Conservation (phyloP, 768 basidiomycete genomes). For the Phanerochaete sordida region DNA sequence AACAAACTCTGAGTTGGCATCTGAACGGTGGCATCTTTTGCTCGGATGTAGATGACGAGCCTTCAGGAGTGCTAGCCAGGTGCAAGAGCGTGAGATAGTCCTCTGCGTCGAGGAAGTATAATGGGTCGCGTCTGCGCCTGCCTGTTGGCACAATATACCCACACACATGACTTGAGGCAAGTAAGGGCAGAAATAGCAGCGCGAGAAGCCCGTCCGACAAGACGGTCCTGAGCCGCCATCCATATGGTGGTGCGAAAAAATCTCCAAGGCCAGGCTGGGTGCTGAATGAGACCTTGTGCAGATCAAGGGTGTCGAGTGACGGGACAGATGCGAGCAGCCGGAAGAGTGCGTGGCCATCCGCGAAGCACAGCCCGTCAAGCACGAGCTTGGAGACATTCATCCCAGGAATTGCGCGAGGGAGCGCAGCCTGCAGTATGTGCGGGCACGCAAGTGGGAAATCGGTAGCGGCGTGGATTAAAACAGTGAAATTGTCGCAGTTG, state of each 20-base stretch:
- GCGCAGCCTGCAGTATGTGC: not conserved
- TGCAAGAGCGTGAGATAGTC: not conserved
- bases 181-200: too few species aligned
- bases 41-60: not conserved
- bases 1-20: too few species aligned
- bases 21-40: too few species aligned
- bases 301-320: not conserved
- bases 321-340: not conserved
- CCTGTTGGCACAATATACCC: too few species aligned
- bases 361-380: not conserved
- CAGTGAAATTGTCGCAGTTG: not conserved
- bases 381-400: not conserved
- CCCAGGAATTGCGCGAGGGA: not conserved
- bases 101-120: not conserved
- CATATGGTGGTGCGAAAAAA: not conserved
- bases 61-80: not conserved
- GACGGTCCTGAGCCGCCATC: not conserved
- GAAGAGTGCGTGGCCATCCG: not conserved
- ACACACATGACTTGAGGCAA: too few species aligned
- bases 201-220: not conserved
- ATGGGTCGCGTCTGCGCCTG: not conserved
- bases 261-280: not conserved
- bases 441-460: not conserved
- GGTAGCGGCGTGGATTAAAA: not conserved
- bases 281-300: not conserved